Percentiles rank a stretch among this genome's conserved stretches.
Conservation (phyloP, 2,329 filamentous ascomycete genomes). For the Zasmidium citrigriseum region DNA sequence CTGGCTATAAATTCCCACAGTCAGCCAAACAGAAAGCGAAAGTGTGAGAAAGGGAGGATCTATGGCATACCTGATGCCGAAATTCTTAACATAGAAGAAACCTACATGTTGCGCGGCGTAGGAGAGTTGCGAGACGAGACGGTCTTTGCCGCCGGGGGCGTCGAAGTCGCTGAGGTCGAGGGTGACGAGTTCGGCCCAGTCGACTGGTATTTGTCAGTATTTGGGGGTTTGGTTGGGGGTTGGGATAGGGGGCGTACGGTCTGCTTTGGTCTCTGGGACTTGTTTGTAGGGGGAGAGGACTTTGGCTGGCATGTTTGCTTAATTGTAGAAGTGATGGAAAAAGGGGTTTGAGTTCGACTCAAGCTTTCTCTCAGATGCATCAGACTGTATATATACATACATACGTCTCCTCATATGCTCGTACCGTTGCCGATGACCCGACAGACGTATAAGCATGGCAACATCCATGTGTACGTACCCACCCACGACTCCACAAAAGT, state of each 20-base stretch:
- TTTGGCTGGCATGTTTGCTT: slow-evolving; percentile 19
- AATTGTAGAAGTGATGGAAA: neutral
- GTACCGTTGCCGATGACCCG: slow-evolving; percentile 14
- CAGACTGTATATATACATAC: neutral
- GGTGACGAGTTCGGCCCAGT: slow-evolving; percentile 58
- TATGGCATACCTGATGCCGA: too few relatives aligned
- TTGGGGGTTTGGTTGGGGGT: neutral
- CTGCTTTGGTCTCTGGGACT: slow-evolving; percentile 35
- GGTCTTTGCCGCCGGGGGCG: slow-evolving; percentile 54
- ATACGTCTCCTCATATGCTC: neutral
- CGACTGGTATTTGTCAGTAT: slow-evolving; percentile 11
- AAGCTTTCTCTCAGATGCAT: neutral
- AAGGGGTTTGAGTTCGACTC: neutral
- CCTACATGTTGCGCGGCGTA: slow-evolving; percentile 49
- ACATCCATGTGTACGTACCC: slow-evolving; percentile 5
- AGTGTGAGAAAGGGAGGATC: too few relatives aligned
- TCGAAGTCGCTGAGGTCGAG: slow-evolving; percentile 59
- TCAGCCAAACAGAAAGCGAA: too few relatives aligned
- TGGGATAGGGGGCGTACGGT: slow-evolving; percentile 15
- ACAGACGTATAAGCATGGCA: neutral
- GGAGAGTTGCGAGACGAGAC: slow-evolving; percentile 54
- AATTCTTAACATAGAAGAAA: slow-evolving; percentile 67
- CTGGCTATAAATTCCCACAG: too few relatives aligned
- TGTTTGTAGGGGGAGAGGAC: slow-evolving; percentile 32
- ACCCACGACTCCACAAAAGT: slow-evolving; percentile 11